Conservation (phyloP, 495 filamentous ascomycete species). For the Niebla homalea region DNA sequence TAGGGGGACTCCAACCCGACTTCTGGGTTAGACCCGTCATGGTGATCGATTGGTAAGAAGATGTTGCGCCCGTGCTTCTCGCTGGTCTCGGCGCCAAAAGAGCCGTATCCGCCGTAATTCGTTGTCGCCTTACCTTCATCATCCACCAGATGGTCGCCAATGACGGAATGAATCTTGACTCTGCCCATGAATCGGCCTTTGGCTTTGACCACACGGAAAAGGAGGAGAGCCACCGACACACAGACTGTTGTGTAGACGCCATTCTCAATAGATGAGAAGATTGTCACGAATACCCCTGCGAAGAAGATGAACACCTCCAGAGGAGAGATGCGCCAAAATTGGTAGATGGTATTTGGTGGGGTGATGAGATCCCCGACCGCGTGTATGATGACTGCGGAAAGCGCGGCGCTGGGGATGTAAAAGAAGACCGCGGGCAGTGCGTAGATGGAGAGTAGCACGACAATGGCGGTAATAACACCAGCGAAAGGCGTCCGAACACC, state of each 20-base stretch:
- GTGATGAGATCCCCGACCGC: conserved; percentile 94
- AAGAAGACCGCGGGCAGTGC: conserved; percentile 84
- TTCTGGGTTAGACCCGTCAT: conserved; percentile 82
- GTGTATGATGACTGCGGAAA: conserved; percentile 95
- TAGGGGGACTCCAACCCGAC: conserved; percentile 68
- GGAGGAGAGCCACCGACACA: conserved; percentile 60
- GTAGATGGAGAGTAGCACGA: conserved; percentile 93
- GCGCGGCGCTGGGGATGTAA: conserved; percentile 75
- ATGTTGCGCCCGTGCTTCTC: conserved; percentile 46
- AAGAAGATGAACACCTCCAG: conserved; percentile 91
- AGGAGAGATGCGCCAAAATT: conserved; percentile 90
- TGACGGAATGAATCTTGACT: conserved; percentile 78
- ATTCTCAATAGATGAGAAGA: conserved; percentile 80
- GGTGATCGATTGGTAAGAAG: conserved; percentile 80
- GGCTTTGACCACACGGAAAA: conserved; percentile 77
- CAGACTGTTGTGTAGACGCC: conserved; percentile 82
- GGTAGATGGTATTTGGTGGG: conserved; percentile 82
- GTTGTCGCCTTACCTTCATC: conserved; percentile 39
- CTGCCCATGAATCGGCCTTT: conserved; percentile 77
- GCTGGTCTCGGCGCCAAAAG: conserved; percentile 15
- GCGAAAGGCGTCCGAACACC: conserved; percentile 89
- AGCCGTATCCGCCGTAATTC: conserved; percentile 29
- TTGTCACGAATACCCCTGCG: conserved; percentile 77
- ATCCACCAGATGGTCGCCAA: conserved; percentile 71
- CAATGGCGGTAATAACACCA: conserved; percentile 74